These are phyloP conservation scores for Paraphoma sp. DNA, from an alignment of 2,329 filamentous ascomycete genomes.

Conservation along the genomic window DNA sequence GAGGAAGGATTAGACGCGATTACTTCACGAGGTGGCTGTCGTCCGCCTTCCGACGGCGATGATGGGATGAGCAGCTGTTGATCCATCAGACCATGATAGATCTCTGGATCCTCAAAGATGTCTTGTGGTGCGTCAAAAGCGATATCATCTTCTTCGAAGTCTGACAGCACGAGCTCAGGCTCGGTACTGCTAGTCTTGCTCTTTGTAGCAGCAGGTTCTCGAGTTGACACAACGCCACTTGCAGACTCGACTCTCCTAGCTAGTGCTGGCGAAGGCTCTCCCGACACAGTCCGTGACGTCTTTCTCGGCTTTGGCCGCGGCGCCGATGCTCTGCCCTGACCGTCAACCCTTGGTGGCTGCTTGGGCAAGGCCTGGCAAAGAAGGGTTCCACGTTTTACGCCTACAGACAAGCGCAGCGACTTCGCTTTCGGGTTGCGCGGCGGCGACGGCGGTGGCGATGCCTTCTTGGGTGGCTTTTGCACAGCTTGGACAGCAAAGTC, in stretches of 20 bases:
- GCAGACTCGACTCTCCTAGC: not conserved
- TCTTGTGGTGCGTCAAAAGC: constrained; percentile 12
- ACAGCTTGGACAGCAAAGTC: constrained; percentile 28
- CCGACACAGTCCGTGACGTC: constrained; percentile 1
- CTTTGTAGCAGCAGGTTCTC: too few species aligned
- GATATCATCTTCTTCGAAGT: constrained; percentile 3
- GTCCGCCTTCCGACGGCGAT: constrained; percentile 4
- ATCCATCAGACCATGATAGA: constrained; percentile 38
- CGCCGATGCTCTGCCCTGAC: constrained; percentile 3
- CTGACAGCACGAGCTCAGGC: not conserved
- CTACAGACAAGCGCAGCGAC: constrained; percentile 47
- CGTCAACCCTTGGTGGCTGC: constrained; percentile 7
- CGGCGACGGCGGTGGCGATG: constrained; percentile 19
- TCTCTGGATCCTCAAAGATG: constrained; percentile 32
- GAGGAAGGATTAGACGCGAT: too few species aligned
- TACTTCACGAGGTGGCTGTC: too few species aligned
- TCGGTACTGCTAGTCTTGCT: not conserved
- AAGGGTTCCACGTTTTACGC: constrained; percentile 50
- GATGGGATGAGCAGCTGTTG: constrained; percentile 29
- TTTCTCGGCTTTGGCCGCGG: constrained; percentile 2
- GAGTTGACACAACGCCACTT: too few species aligned
- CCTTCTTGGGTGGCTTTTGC: constrained; percentile 9
- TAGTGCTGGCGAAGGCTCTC: constrained; percentile 3
- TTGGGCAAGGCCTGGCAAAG: constrained; percentile 50
- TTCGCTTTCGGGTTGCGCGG: constrained; percentile 37